Conservation (phyloP, 2,329 filamentous ascomycete genomes). For the Penicillium sp. region DNA sequence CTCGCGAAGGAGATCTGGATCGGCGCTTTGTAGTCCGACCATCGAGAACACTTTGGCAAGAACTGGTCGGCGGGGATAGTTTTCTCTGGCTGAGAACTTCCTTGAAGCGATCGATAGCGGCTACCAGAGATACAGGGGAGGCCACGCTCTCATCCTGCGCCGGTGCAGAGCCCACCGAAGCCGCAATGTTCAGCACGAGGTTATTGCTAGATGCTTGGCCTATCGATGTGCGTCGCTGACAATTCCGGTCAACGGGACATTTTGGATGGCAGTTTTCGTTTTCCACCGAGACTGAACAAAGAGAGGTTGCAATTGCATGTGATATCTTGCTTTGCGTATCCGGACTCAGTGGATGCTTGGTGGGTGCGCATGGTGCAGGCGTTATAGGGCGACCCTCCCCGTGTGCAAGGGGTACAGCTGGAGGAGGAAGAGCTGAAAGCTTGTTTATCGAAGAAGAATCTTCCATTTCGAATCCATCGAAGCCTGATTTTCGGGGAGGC, state of each 20-base stretch:
- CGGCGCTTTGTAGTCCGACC: no score
- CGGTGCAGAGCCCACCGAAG: slow-evolving; percentile 1
- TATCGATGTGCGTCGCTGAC: background rate
- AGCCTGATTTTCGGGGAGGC: background rate
- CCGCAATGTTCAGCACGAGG: slow-evolving; percentile 2
- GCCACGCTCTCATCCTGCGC: slow-evolving; percentile 8
- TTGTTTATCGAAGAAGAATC: background rate
- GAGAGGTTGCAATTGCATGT: background rate
- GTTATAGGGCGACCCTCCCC: background rate
- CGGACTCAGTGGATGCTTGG: background rate
- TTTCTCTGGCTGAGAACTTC: background rate
- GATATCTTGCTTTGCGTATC: background rate
- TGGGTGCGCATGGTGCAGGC: background rate
- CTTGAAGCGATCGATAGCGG: slow-evolving; percentile 19
- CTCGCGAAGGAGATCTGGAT: background rate
- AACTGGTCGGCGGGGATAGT: background rate
- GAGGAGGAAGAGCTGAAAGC: background rate
- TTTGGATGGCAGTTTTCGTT: background rate
- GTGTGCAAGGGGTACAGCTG: background rate
- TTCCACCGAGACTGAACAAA: background rate
- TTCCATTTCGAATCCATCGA: background rate
- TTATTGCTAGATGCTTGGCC: background rate
- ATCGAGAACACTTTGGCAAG: no score
- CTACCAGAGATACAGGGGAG: slow-evolving; percentile 14
- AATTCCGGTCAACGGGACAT: background rate